Conservation (phyloP, 148 eudicot species). For the Chenopodium quinoa region DNA sequence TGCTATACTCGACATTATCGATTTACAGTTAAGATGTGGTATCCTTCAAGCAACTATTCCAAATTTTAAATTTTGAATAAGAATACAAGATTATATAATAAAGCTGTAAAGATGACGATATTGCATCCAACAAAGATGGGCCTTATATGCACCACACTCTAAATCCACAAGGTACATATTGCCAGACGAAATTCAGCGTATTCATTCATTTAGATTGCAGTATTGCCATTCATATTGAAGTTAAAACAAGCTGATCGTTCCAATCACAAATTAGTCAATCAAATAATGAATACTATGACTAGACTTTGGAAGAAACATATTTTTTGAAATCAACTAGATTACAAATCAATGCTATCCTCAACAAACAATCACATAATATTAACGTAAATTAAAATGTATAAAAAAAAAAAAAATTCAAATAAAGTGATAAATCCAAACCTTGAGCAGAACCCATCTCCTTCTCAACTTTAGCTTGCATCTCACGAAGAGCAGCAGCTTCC, state of each 20-base stretch:
- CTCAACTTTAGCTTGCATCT: slow-evolving; percentile 96
- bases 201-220: neutral
- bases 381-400: neutral
- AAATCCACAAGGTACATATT: no score
- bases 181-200: neutral
- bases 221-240: neutral
- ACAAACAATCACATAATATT: neutral
- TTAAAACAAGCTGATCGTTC: neutral
- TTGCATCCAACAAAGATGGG: neutral
- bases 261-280: neutral
- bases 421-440: slow-evolving; percentile 36
- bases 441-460: slow-evolving; percentile 93
- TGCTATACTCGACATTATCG: neutral
- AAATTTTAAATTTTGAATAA: no score
- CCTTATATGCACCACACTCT: neutral
- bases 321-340: neutral
- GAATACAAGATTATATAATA: no score
- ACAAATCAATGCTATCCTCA: neutral
- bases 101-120: no score
- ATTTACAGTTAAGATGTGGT: no score
- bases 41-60: neutral
- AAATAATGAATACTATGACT: neutral
- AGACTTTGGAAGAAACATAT: neutral
- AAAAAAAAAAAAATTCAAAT: neutral
- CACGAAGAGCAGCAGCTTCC: slow-evolving; percentile 94